phyloP scores from a whole-genome alignment of 2,329 filamentous ascomycete species.

The Ceratocystis smalleyi region DNA sequence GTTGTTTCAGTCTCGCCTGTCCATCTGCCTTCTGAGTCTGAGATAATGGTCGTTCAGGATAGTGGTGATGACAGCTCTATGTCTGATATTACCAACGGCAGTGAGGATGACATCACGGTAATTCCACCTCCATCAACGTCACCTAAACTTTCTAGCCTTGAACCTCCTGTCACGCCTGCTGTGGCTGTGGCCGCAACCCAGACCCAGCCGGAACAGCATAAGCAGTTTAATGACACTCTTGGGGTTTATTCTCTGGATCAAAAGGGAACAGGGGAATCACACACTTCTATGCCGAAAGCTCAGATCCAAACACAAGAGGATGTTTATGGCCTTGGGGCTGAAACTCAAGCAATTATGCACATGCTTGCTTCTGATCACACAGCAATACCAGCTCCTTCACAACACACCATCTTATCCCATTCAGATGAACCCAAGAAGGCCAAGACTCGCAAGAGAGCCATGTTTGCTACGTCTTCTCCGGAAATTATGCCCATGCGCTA shows the following conservation, averaged over 20 bases:
- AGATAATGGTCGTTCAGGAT: neutral
- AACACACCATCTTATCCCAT: neutral
- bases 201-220: neutral
- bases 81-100: constrained; percentile 3
- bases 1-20: neutral
- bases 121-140: neutral
- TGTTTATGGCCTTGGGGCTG: constrained; percentile 22
- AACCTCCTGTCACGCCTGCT: neutral
- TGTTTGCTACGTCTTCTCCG: constrained; percentile 11
- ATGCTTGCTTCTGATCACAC: neutral
- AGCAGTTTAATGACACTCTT: neutral
- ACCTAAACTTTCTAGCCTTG: neutral
- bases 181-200: neutral
- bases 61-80: neutral
- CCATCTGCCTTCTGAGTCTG: neutral
- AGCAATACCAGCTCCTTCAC: neutral
- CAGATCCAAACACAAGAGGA: constrained; percentile 11
- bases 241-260: neutral
- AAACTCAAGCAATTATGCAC: constrained; percentile 20
- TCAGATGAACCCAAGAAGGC: neutral
- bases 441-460: constrained; percentile 8
- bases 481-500: constrained; percentile 14
- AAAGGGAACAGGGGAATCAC: neutral
- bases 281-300: neutral
- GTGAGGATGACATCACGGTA: neutral